phyloP scores from a whole-genome alignment of 352 stramenopile species.

The Phytophthora palmivora region DNA sequence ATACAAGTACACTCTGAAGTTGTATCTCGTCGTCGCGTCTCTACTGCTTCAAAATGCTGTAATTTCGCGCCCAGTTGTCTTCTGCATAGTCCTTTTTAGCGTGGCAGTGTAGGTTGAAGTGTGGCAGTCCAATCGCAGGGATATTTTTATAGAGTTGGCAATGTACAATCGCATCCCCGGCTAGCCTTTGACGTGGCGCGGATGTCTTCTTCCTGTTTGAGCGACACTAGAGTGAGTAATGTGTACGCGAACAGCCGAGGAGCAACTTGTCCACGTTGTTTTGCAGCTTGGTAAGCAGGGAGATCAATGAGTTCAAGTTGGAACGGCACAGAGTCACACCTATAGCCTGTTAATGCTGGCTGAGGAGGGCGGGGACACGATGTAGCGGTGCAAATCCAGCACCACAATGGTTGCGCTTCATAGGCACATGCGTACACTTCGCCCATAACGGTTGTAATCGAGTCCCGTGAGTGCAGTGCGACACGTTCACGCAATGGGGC shows the following conservation, averaged over 20 bases:
- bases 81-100: slow-evolving; percentile 25
- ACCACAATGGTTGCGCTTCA: too few relatives aligned
- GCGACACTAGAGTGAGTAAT: slow-evolving; percentile 30
- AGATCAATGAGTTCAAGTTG: slow-evolving; percentile 3
- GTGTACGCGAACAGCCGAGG: slow-evolving; percentile 29
- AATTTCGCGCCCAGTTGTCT: slow-evolving; percentile 16
- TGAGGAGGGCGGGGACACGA: slow-evolving; percentile 23
- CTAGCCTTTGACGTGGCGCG: slow-evolving; percentile 25
- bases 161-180: slow-evolving; percentile 21
- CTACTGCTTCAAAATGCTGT: slow-evolving; percentile 23
- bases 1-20: too few relatives aligned
- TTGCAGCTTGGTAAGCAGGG: slow-evolving; percentile 6
- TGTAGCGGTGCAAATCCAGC: slow-evolving; percentile 22
- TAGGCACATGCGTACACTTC: background rate
- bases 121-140: slow-evolving; percentile 29
- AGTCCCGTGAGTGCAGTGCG: slow-evolving; percentile 11
- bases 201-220: slow-evolving; percentile 18
- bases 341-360: background rate
- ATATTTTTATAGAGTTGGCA: slow-evolving; percentile 29
- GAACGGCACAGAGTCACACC: slow-evolving; percentile 17
- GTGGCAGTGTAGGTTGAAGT: slow-evolving; percentile 38
- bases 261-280: slow-evolving; percentile 18
- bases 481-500: slow-evolving; percentile 11
- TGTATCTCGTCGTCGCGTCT: slow-evolving; percentile 24
- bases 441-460: slow-evolving; percentile 1